These are phyloP conservation scores for Pichia rugopelliculosa DNA, from an alignment of 805 yeast species.

Conservation along the genomic window DNA sequence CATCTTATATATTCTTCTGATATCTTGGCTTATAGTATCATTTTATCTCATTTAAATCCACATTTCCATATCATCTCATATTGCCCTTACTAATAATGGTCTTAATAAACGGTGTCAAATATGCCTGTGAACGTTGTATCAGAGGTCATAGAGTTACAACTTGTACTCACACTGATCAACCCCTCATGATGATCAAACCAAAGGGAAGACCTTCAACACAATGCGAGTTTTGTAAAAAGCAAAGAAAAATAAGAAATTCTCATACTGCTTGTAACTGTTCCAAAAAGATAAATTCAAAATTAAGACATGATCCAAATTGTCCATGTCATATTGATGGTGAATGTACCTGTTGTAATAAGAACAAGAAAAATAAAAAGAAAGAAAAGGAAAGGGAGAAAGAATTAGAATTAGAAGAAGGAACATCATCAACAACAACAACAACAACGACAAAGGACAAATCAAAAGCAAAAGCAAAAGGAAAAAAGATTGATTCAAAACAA, in stretches of 20 bases:
- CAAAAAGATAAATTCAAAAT: conserved; percentile 32
- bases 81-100: conserved; percentile 48
- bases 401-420: neutral
- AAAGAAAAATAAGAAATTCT: conserved; percentile 56
- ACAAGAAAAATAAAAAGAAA: conserved; percentile 13
- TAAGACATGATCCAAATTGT: conserved; percentile 24
- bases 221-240: conserved; percentile 77
- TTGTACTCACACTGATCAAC: conserved; percentile 87
- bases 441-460: neutral
- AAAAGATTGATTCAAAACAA: neutral
- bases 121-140: conserved; percentile 93
- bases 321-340: conserved; percentile 27
- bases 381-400: conserved; percentile 13
- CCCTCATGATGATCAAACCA: conserved; percentile 87
- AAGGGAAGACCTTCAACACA: conserved; percentile 95
- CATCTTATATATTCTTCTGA: too few species aligned
- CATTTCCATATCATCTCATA: neutral
- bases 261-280: conserved; percentile 71
- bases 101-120: conserved; percentile 82
- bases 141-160: conserved; percentile 95
- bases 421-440: neutral
- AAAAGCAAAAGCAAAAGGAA: neutral
- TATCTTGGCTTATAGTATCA: too few species aligned
- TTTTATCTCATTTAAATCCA: too few species aligned
- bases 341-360: conserved; percentile 28